Conservation (phyloP, 768 basidiomycete species). For the Gyrodon lividus region DNA sequence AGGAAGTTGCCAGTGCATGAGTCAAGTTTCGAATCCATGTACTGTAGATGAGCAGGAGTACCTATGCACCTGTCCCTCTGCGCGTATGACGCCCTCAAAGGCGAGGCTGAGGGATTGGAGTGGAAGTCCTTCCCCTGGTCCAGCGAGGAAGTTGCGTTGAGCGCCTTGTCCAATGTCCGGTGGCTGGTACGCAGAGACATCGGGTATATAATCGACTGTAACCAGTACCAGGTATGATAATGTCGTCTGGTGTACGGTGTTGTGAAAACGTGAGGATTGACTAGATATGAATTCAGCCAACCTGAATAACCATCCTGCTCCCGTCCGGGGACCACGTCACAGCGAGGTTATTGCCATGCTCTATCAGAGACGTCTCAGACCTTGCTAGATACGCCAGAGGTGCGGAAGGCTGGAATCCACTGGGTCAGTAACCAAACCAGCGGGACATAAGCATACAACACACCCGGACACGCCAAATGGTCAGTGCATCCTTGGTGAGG, state of each 20-base stretch:
- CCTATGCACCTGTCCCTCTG: conserved; percentile 76
- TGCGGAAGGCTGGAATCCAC: conserved; percentile 56
- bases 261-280: conserved; percentile 2
- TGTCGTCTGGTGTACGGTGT: conserved; percentile 55
- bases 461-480: conserved; percentile 83
- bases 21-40: neutral
- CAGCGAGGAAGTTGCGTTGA: conserved; percentile 69
- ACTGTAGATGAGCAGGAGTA: conserved; percentile 25
- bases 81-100: conserved; percentile 79
- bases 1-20: conserved; percentile 2
- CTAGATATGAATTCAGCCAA: conserved; percentile 33
- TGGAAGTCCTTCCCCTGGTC: conserved; percentile 76
- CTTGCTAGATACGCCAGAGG: conserved; percentile 73
- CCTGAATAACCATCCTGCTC: conserved; percentile 75
- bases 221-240: conserved; percentile 78
- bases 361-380: conserved; percentile 70
- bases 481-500: conserved; percentile 66
- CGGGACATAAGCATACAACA: conserved; percentile 26
- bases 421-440: neutral
- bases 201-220: conserved; percentile 55
- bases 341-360: conserved; percentile 79
- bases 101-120: conserved; percentile 67
- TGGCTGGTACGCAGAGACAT: conserved; percentile 55
- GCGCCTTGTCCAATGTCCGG: conserved; percentile 47
- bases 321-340: conserved; percentile 86